Conservation (phyloP, 352 stramenopile genomes). For the Phytopythium mirpurense region DNA sequence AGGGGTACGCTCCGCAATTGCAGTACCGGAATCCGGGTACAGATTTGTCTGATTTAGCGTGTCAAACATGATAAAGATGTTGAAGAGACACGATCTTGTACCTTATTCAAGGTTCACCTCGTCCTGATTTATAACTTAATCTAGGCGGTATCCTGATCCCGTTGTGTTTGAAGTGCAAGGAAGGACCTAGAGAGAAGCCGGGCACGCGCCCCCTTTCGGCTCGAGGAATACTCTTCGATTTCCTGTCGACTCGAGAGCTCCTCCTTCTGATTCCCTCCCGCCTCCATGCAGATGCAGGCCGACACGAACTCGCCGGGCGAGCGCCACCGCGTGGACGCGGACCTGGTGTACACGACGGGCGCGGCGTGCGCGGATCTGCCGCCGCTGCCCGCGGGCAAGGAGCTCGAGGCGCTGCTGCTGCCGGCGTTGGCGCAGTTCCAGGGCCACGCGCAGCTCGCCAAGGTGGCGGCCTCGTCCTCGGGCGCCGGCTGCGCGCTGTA, state of each 20-base stretch:
- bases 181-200: neutral
- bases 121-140: neutral
- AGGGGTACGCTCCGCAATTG: neutral
- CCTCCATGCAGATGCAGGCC: neutral
- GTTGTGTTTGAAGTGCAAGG: slow-evolving; percentile 6
- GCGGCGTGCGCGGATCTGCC: slow-evolving; percentile 14
- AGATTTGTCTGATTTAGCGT: neutral
- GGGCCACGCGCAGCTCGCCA: slow-evolving; percentile 34
- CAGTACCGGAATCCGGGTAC: no score
- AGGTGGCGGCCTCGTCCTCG: slow-evolving; percentile 12
- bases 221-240: slow-evolving; percentile 1
- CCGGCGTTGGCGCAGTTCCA: slow-evolving; percentile 18
- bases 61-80: neutral
- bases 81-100: neutral
- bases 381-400: slow-evolving; percentile 17
- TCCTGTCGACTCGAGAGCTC: neutral
- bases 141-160: neutral
- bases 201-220: neutral
- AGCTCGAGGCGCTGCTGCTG: slow-evolving; percentile 17
- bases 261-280: neutral
- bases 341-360: slow-evolving; percentile 31
- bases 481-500: slow-evolving; percentile 30
- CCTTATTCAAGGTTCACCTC: neutral
- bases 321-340: slow-evolving; percentile 12
- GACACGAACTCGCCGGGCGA: neutral